phyloP scores from a whole-genome alignment of 805 yeast genomes.

The Cyberlindnera xishuangbannaensis region DNA sequence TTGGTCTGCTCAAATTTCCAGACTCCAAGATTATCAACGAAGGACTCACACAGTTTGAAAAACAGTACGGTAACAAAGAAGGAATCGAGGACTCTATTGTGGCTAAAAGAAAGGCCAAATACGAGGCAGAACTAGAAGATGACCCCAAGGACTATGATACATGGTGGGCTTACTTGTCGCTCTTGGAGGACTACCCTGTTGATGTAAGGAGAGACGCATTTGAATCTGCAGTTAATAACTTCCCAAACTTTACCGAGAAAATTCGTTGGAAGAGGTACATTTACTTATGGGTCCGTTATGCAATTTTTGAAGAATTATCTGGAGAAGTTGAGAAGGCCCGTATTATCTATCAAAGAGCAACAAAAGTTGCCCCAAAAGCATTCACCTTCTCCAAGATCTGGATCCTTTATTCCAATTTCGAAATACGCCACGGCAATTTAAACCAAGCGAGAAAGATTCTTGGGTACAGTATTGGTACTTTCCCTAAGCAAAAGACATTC shows the following conservation, averaged over 20 bases:
- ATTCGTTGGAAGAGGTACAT: slow-evolving; percentile 64
- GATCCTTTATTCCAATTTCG: slow-evolving; percentile 67
- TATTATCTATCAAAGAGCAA: slow-evolving; percentile 42
- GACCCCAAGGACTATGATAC: slow-evolving; percentile 60
- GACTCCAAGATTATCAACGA: slow-evolving; percentile 33
- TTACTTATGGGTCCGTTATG: slow-evolving; percentile 62
- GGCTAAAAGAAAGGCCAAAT: slow-evolving; percentile 48
- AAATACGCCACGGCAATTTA: slow-evolving; percentile 54
- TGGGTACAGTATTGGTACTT: slow-evolving; percentile 67
- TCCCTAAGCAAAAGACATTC: slow-evolving; percentile 55
- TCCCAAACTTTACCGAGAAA: slow-evolving; percentile 34
- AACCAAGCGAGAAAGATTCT: slow-evolving; percentile 56
- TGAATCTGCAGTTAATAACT: slow-evolving; percentile 37
- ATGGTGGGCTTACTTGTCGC: slow-evolving; percentile 74
- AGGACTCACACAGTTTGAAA: slow-evolving; percentile 44
- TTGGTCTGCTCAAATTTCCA: slow-evolving; percentile 34
- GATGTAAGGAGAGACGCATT: slow-evolving; percentile 32
- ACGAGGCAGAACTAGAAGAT: slow-evolving; percentile 40
- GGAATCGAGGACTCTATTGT: slow-evolving; percentile 49
- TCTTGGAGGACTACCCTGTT: slow-evolving; percentile 38
- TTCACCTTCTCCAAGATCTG: slow-evolving; percentile 73
- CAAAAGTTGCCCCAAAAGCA: slow-evolving; percentile 46
- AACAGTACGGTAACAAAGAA: slow-evolving; percentile 51
- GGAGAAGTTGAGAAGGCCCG: slow-evolving; percentile 43
- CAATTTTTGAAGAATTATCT: slow-evolving; percentile 53